phyloP scores from a whole-genome alignment of 768 basidiomycete species.

The Suillus fuscotomentosus region DNA sequence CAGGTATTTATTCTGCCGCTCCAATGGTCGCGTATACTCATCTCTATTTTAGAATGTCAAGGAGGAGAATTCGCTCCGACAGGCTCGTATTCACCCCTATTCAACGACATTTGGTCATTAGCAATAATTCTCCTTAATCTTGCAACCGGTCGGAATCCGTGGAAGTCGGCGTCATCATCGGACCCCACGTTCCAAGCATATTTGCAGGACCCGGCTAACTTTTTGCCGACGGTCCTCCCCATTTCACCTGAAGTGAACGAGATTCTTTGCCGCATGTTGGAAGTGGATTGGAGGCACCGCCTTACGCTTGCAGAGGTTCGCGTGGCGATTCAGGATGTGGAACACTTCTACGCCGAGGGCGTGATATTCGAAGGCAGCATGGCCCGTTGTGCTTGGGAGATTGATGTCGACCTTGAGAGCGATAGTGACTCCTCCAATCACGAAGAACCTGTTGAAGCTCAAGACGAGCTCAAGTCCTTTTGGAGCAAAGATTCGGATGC shows the following conservation, averaged over 20 bases:
- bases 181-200: conserved; percentile 93
- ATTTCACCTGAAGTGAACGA: conserved; percentile 73
- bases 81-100: conserved; percentile 77
- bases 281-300: conserved; percentile 60
- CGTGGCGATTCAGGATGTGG: conserved; percentile 51
- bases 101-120: conserved; percentile 95
- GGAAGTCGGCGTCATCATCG: conserved; percentile 80
- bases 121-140: conserved; percentile 97
- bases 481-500: conserved; percentile 56
- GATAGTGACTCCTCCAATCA: conserved; percentile 59
- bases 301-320: conserved; percentile 50
- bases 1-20: conserved; percentile 43
- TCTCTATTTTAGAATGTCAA: conserved; percentile 73
- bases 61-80: conserved; percentile 61
- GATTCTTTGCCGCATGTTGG: conserved; percentile 71
- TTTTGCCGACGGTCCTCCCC: conserved; percentile 84
- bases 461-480: conserved; percentile 44
- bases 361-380: conserved; percentile 80
- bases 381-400: conserved; percentile 77
- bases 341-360: conserved; percentile 69
- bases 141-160: conserved; percentile 92
- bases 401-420: conserved; percentile 61
- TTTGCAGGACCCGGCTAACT: conserved; percentile 68
- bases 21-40: conserved; percentile 13
- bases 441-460: conserved; percentile 37